Conservation (phyloP, 371 early-diverging fungal species). For the Actinomortierella wolfii region DNA sequence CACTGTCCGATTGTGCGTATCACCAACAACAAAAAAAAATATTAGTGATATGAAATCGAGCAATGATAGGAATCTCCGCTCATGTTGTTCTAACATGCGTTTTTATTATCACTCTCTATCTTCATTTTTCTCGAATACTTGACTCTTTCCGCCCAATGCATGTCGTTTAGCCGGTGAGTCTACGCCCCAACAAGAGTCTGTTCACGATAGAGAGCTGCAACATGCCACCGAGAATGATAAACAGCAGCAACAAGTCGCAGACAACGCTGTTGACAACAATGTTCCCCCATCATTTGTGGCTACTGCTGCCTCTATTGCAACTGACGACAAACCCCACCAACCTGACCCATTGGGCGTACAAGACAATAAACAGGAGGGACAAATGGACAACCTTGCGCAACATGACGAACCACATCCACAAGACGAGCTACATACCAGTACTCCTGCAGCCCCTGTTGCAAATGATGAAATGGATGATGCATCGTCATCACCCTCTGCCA, state of each 20-base stretch:
- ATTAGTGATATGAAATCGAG: neutral
- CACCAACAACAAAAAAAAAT: neutral
- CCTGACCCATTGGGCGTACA: no score
- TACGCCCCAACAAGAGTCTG: neutral
- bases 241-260: constrained; percentile 19
- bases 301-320: no score
- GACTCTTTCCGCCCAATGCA: no score
- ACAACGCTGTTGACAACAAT: no score
- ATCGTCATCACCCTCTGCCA: neutral
- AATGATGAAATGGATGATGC: neutral
- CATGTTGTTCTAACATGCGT: no score
- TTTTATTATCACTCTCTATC: no score
- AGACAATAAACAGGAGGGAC: no score
- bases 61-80: neutral
- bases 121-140: no score
- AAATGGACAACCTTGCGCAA: no score
- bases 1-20: no score
- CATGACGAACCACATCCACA: neutral
- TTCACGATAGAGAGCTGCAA: constrained; percentile 5
- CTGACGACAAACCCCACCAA: no score
- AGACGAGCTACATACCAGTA: neutral
- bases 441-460: neutral
- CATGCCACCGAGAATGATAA: constrained; percentile 5
- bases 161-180: neutral
- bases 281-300: no score